These are phyloP conservation scores for Rhodofomes roseus DNA, from an alignment of 1,284 basidiomycete genomes.

Conservation along the genomic window DNA sequence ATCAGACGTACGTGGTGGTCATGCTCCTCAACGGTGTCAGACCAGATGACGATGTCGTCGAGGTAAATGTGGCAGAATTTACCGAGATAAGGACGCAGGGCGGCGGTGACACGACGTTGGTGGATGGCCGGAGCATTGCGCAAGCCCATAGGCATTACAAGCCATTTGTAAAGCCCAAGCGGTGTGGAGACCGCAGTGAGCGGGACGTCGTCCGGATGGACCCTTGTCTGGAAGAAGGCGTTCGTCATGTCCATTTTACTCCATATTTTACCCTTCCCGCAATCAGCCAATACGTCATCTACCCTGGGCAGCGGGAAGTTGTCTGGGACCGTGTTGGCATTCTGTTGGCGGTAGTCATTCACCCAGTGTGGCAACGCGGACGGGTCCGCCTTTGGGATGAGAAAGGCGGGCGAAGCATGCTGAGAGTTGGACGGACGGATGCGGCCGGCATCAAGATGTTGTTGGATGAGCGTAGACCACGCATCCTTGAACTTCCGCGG, in stretches of 20 bases:
- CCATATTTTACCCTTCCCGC: slow-evolving; percentile 30
- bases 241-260: slow-evolving; percentile 39
- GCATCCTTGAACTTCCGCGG: slow-evolving; percentile 1
- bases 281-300: slow-evolving; percentile 31
- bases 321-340: not conserved
- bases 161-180: slow-evolving; percentile 7
- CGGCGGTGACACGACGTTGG: slow-evolving; percentile 12
- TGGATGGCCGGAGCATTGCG: slow-evolving; percentile 7
- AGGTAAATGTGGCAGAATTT: slow-evolving; percentile 21
- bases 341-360: no score
- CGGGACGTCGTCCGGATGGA: slow-evolving; percentile 9
- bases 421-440: slow-evolving; percentile 12
- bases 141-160: slow-evolving; percentile 10
- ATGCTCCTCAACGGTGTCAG: slow-evolving; percentile 19
- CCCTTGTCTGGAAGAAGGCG: slow-evolving; percentile 36
- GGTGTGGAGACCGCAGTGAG: slow-evolving; percentile 6
- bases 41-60: slow-evolving; percentile 26
- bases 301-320: slow-evolving; percentile 35
- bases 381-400: slow-evolving; percentile 36
- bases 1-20: slow-evolving; percentile 17
- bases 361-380: slow-evolving; percentile 33
- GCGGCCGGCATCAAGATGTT: slow-evolving; percentile 14
- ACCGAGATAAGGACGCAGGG: slow-evolving; percentile 4
- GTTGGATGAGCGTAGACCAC: slow-evolving; percentile 8
- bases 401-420: slow-evolving; percentile 31